Evolutionary conservation across 352 stramenopile genomes (phyloP).

Genomic region (Phytophthora hybrid): DNA sequence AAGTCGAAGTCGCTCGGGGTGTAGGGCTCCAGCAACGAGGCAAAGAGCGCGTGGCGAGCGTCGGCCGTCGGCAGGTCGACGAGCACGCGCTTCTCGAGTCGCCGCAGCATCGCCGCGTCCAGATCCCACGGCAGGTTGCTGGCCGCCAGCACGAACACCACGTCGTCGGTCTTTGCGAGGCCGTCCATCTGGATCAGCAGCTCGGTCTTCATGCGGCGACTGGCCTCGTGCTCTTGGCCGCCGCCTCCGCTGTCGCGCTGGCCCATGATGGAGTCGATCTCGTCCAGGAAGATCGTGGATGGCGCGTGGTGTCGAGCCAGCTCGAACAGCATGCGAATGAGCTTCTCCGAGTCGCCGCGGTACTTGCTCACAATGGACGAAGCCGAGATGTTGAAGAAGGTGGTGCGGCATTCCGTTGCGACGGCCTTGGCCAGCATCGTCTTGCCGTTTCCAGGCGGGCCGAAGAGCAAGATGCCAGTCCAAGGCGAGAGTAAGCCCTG

Average conservation of each 20-base stretch:
- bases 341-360: conserved; percentile 85
- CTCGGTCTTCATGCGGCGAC: conserved; percentile 89
- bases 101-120: conserved; percentile 81
- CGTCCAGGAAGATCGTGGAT: conserved; percentile 89
- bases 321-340: conserved; percentile 90
- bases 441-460: conserved; percentile 86
- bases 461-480: conserved; percentile 93
- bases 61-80: conserved; percentile 77
- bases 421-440: conserved; percentile 91
- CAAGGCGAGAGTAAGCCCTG: conserved; percentile 90
- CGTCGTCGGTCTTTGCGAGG: conserved; percentile 78
- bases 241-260: conserved; percentile 77
- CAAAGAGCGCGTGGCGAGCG: conserved; percentile 65
- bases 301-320: conserved; percentile 81
- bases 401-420: conserved; percentile 86
- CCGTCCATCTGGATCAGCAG: conserved; percentile 91
- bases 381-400: conserved; percentile 91
- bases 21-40: conserved; percentile 69
- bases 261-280: conserved; percentile 92
- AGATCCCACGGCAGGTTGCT: conserved; percentile 89
- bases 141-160: conserved; percentile 85
- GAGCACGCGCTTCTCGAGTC: conserved; percentile 86
- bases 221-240: conserved; percentile 87
- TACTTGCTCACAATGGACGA: conserved; percentile 92
- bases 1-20: conserved; percentile 60